These are phyloP conservation scores for Ilyonectria destructans DNA, from an alignment of 2,329 filamentous ascomycete genomes.

Conservation along the genomic window DNA sequence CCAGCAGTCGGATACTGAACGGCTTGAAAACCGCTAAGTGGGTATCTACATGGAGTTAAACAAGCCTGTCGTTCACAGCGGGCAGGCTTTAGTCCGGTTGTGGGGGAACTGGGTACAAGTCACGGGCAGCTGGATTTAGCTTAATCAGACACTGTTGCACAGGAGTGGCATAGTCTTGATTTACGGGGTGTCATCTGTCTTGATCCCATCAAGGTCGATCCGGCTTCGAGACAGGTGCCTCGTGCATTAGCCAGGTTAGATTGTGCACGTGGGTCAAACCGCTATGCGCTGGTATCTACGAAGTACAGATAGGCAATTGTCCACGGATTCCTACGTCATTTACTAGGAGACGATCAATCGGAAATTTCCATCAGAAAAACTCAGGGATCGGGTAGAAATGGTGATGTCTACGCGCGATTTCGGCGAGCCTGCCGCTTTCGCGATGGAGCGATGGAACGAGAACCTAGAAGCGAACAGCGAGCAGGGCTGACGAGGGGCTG, in stretches of 20 bases:
- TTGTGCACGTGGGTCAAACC: neutral
- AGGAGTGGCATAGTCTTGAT: neutral
- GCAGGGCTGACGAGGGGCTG: conserved; percentile 26
- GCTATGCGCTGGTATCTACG: neutral
- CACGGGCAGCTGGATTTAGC: no score
- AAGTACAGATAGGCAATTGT: neutral
- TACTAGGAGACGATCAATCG: neutral
- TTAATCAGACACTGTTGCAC: neutral
- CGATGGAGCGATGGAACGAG: conserved; percentile 8
- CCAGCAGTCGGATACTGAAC: no score
- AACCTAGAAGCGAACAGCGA: conserved; percentile 21
- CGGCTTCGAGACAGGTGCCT: neutral
- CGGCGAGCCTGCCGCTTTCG: neutral
- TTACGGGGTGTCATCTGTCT: neutral
- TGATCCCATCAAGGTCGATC: neutral
- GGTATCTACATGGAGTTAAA: no score
- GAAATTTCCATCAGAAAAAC: neutral
- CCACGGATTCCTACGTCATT: neutral
- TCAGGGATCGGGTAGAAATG: conserved; percentile 1
- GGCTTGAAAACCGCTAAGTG: no score
- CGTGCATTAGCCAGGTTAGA: neutral
- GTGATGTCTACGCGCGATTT: conserved; percentile 6
- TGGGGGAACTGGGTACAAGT: no score
- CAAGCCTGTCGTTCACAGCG: no score
- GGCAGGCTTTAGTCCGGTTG: no score